Conservation (phyloP, 306 rosid species). For the Rosa multiflora region DNA sequence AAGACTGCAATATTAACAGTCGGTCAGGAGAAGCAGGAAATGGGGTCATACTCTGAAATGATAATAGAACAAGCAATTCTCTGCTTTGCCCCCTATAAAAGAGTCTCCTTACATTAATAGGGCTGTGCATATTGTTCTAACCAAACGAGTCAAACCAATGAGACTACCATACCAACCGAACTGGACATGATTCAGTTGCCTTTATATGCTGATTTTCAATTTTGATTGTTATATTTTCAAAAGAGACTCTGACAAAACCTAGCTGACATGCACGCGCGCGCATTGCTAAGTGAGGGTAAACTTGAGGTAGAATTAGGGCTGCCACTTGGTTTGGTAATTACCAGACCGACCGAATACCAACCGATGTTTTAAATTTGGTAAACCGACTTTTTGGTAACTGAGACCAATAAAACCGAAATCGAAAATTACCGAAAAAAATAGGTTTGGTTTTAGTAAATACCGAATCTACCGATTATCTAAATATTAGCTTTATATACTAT, state of each 20-base stretch:
- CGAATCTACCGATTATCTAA: too few relatives aligned
- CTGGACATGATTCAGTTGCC: background rate
- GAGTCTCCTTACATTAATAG: background rate
- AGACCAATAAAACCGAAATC: too few relatives aligned
- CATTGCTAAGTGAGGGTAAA: too few relatives aligned
- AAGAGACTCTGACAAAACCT: background rate
- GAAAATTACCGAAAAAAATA: too few relatives aligned
- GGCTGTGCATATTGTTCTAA: background rate
- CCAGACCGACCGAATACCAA: too few relatives aligned
- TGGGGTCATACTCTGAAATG: conserved; percentile 8
- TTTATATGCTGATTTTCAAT: background rate
- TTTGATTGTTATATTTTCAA: background rate
- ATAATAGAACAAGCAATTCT: background rate
- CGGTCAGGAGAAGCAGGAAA: background rate
- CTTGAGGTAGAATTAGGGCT: too few relatives aligned
- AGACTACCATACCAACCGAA: background rate
- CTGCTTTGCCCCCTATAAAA: background rate
- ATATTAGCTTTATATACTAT: too few relatives aligned
- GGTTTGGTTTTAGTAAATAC: too few relatives aligned
- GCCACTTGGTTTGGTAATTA: too few relatives aligned
- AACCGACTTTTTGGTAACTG: too few relatives aligned
- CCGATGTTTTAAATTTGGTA: too few relatives aligned
- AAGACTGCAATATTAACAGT: conserved; percentile 52
- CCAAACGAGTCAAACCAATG: background rate
- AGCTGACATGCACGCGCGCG: too few relatives aligned